Evolutionary conservation across 768 basidiomycete species (phyloP), one percentile per base, ranked within the genome.

Genomic region (Cyathus striatus): DNA sequence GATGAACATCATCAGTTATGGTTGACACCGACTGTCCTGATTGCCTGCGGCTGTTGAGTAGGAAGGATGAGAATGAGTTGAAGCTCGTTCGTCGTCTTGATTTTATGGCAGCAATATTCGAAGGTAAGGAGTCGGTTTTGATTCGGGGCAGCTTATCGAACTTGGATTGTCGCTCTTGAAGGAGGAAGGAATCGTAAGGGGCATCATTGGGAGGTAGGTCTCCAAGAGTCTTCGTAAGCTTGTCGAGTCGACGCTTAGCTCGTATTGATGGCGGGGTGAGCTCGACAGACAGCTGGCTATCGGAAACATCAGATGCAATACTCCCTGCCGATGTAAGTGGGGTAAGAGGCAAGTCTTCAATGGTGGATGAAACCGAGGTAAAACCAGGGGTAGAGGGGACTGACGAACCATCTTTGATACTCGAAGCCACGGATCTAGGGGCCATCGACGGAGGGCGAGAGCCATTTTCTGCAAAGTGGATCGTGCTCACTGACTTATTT

Each of bases 171-270:
- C 42, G 17, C 41, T 50, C 35, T 22, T 41, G 46, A 0, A 37
- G 41, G 2, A 27, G 17, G n/a, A n/a, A n/a, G n/a, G 37, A 21
- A 9, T 40, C 41, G 20, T 36, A 36, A 5, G 18, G 23, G 17
- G 20, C 25, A 23, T 53, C 53, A n/a, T n/a, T n/a, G 6, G 43
- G 40, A 4, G 50, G 51, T 10, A 45, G 30, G 23, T 54, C 53
- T 23, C 62, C 60, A 3, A 63, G 47, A 3, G 56, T 63, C n/a
- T 57, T 53, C 21, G 56, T 45, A 13, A 63, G 47, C 38, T 63
- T 63, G 38, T 44, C 46, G 23, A 58, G 25, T 30, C 53, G 59
- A 17, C 52, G 40, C 18, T 50, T 23, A n/a, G n/a, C n/a, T n/a
- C n/a, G n/a, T n/a, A n/a, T n/a, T n/a, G n/a, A n/a, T n/a, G n/a